Evolutionary conservation across 1,284 basidiomycete genomes (phyloP).

Genomic region (Entoloma clypeatum): DNA sequence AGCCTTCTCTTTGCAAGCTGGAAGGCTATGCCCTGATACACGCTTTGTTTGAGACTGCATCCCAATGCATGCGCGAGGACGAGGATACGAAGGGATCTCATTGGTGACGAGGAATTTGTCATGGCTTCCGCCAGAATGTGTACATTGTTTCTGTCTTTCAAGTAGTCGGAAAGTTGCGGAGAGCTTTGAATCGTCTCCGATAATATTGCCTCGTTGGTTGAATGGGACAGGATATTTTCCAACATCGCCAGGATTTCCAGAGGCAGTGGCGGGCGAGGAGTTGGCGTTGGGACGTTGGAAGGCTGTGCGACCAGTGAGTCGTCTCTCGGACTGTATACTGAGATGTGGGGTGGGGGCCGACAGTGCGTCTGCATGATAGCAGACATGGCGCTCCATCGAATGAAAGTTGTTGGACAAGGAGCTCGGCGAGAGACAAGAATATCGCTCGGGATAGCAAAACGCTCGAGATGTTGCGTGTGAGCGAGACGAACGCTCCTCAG

Average conservation of each 20-base stretch:
- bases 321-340: background rate
- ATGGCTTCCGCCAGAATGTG: constrained; percentile 43
- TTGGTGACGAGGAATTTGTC: constrained; percentile 37
- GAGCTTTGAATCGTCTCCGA: constrained; percentile 24
- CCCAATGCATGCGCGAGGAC: constrained; percentile 46
- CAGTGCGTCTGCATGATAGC: background rate
- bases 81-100: constrained; percentile 42
- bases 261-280: constrained; percentile 7
- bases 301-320: background rate
- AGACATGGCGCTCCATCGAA: constrained; percentile 15
- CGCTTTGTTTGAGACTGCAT: constrained; percentile 44
- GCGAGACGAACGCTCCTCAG: constrained; percentile 56
- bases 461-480: constrained; percentile 51
- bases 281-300: background rate
- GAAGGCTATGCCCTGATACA: constrained; percentile 55
- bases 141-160: constrained; percentile 37
- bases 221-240: constrained; percentile 21
- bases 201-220: constrained; percentile 23
- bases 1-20: constrained; percentile 40
- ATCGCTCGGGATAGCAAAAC: constrained; percentile 18
- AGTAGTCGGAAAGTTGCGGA: constrained; percentile 27
- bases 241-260: constrained; percentile 18
- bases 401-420: constrained; percentile 14
- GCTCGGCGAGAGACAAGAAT: constrained; percentile 16
- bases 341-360: constrained; percentile 1